Evolutionary conservation across 805 yeast genomes (phyloP).

Genomic region (Candida ipomoeae): DNA sequence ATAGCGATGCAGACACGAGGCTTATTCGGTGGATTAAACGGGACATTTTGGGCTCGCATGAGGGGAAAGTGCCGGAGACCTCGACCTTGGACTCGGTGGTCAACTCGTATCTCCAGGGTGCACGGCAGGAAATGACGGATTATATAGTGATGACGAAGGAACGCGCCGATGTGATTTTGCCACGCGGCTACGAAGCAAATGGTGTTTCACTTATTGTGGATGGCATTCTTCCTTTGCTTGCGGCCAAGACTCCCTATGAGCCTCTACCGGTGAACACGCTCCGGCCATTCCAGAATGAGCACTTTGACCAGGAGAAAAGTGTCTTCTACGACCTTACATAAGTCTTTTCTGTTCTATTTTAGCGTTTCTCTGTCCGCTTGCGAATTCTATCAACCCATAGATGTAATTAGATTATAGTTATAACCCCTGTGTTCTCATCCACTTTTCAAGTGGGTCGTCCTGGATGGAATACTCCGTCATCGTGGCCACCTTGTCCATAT

Average conservation of each 20-base stretch:
- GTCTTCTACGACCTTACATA: slow-evolving; percentile 41
- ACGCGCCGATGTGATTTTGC: slow-evolving; percentile 69
- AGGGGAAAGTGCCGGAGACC: neutral
- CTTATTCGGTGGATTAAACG: slow-evolving; percentile 71
- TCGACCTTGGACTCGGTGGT: slow-evolving; percentile 35
- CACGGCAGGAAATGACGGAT: slow-evolving; percentile 64
- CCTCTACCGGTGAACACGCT: slow-evolving; percentile 20
- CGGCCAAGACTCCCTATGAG: slow-evolving; percentile 14
- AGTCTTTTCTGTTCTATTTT: neutral
- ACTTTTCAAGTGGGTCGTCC: slow-evolving; percentile 50
- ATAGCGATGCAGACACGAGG: slow-evolving; percentile 81
- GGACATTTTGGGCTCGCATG: slow-evolving; percentile 24
- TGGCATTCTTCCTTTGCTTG: slow-evolving; percentile 47
- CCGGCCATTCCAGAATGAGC: slow-evolving; percentile 33
- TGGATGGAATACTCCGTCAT: slow-evolving; percentile 47
- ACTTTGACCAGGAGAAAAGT: slow-evolving; percentile 37
- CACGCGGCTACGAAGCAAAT: slow-evolving; percentile 59
- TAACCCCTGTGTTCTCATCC: slow-evolving; percentile 14
- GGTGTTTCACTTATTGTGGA: slow-evolving; percentile 61
- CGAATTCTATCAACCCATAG: no score
- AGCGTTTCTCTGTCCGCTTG: no score
- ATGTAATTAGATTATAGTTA: neutral
- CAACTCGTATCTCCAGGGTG: slow-evolving; percentile 47
- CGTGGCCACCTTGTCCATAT: slow-evolving; percentile 41
- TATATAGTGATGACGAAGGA: slow-evolving; percentile 67